A percentile compares a stretch with the other conserved stretches of the same genome.
Evolutionary conservation across 495 filamentous ascomycete genomes (phyloP).

Genomic region (Hypomontagnella monticulosa): DNA sequence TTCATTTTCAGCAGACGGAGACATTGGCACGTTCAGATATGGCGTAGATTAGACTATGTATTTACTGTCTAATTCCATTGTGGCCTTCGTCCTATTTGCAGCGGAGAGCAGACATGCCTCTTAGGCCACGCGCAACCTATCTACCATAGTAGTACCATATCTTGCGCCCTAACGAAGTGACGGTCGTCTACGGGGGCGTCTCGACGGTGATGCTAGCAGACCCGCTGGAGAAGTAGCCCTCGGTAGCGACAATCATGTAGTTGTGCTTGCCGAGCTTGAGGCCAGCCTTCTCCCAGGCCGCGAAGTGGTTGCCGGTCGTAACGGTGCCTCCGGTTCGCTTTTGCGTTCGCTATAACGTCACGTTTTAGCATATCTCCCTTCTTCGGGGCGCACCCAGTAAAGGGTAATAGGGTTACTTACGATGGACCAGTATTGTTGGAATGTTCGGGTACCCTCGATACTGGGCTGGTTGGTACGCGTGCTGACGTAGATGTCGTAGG

Average conservation of each 20-base stretch:
- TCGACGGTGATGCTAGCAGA: conserved; percentile 60
- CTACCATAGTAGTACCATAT: background rate
- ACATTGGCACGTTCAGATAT: too few species aligned
- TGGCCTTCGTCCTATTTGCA: too few species aligned
- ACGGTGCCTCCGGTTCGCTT: conserved; percentile 59
- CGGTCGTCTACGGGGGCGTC: conserved; percentile 3
- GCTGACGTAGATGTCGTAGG: conserved; percentile 67
- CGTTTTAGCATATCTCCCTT: background rate
- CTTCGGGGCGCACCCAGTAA: background rate
- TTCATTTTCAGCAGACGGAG: too few species aligned
- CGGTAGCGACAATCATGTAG: conserved; percentile 68
- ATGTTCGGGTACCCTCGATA: conserved; percentile 67
- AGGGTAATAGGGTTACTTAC: background rate
- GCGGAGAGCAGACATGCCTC: background rate
- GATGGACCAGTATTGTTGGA: conserved; percentile 70
- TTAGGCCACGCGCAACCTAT: too few species aligned
- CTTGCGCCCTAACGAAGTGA: background rate
- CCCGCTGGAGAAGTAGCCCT: conserved; percentile 67
- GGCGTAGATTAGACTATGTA: too few species aligned
- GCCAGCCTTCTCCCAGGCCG: conserved; percentile 62
- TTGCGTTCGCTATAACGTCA: conserved; percentile 37
- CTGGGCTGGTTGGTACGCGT: conserved; percentile 64
- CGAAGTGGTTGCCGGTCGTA: conserved; percentile 64
- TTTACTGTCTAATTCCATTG: too few species aligned
- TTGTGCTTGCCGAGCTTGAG: conserved; percentile 64